Evolutionary conservation across 805 yeast species (phyloP), one percentile per base, ranked within the genome.

Genomic region (Lachancea nothofagi): DNA sequence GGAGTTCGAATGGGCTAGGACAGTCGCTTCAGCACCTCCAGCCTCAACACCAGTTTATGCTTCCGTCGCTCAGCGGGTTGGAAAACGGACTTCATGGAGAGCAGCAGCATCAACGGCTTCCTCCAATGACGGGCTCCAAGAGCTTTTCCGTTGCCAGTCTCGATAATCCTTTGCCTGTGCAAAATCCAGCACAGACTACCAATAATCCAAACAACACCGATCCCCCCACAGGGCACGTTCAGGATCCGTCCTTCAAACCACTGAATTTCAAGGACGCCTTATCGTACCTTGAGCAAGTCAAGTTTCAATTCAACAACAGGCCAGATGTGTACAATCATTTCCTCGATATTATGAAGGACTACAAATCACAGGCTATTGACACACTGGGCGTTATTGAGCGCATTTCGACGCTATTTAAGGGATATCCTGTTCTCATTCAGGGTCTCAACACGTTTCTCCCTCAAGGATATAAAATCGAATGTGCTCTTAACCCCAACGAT

Each of bases 371-470:
- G 67, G 78, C 78, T 45, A 89, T 93, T 53, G 97, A 93, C 61
- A 93, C 99, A 0, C 98, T 97, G 0, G 99, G 97, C 25, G 99
- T 93, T 21, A 93, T 93, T 58, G 96, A 90, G 61, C 72, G 98
- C 43, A 98, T 93, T 1, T 86, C 96, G 0, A 75, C 83, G 1
- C 67, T 93, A 41, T 93, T 93, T 62, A 77, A 89, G 47, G 97
- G 97, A 10, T 96, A 88, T 62, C 96, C 96, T 1, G 78, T 82
- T 46, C 71, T 93, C 55, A 90, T 93, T 47, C 97, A 93, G 64
- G 98, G 99, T 0, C 94, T 93, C 65, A 93, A 93, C 66, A 90
- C 99, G 1, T 93, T 93, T 59, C 71, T 93, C 50, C 99, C 99
- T 1, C 96, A 95, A 17, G 99, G 98, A 2, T 93, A 88, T 65